Conservation (phyloP, 2,329 filamentous ascomycete species). For the Alternaria novae-zelandiae region DNA sequence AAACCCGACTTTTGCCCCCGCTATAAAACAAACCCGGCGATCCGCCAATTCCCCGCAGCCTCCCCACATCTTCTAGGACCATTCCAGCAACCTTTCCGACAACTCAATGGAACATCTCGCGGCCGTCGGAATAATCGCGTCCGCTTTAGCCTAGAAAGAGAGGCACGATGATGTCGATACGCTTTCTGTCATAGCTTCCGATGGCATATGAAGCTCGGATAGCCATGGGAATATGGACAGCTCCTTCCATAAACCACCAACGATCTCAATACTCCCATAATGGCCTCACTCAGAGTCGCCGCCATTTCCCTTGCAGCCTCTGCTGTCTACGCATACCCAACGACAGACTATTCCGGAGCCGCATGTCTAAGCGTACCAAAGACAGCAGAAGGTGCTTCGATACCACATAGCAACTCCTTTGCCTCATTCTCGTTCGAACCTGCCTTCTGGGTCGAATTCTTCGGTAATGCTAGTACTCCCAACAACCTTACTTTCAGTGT, state of each 20-base stretch:
- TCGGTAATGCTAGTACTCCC: constrained; percentile 13
- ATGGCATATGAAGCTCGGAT: background rate
- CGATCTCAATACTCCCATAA: background rate
- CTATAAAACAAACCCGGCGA: background rate
- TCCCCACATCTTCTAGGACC: background rate
- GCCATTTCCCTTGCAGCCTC: background rate
- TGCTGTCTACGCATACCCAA: background rate
- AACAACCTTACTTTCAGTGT: constrained; percentile 10
- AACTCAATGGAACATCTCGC: constrained; percentile 2
- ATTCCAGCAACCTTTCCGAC: background rate
- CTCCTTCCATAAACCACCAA: background rate
- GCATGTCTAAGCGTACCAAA: constrained; percentile 2
- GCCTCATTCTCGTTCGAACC: constrained; percentile 17
- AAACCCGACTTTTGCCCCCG: background rate
- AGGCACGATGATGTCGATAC: background rate
- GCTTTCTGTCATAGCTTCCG: background rate
- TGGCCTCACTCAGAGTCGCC: background rate
- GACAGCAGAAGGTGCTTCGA: constrained; percentile 10
- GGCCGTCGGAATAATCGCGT: constrained; percentile 4
- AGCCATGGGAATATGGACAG: background rate
- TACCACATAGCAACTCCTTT: constrained; percentile 15
- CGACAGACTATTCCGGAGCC: background rate
- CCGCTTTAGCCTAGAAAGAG: background rate
- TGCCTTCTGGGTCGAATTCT: constrained; percentile 21
- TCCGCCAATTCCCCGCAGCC: constrained; percentile 4